phyloP scores from a whole-genome alignment of 179 eudicot genomes.

The Corrigiola litoralis region DNA sequence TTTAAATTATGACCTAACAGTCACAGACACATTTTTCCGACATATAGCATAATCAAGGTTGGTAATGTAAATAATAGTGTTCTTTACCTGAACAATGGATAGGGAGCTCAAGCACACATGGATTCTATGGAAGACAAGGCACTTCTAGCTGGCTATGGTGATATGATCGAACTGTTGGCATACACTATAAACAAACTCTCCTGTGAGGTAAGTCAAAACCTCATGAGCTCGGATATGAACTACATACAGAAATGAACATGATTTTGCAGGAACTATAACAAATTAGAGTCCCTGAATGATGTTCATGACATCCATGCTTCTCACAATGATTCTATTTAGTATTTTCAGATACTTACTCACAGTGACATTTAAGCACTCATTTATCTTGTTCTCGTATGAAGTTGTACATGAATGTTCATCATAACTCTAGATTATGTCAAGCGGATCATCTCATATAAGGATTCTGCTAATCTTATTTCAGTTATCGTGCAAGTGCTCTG shows the following conservation, averaged over 20 bases:
- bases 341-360: not conserved
- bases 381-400: not conserved
- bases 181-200: constrained; percentile 57
- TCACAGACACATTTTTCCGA: not conserved
- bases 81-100: not conserved
- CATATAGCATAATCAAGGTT: not conserved
- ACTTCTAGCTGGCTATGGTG: constrained; percentile 36
- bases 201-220: constrained; percentile 45
- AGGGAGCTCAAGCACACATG: constrained; percentile 34
- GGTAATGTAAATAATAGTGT: not conserved
- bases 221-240: not conserved
- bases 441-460: not conserved
- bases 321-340: not conserved
- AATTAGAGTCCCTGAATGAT: not conserved
- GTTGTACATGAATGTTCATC: not conserved
- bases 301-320: too few relatives aligned
- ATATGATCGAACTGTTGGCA: constrained; percentile 53
- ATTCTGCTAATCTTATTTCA: constrained; percentile 11
- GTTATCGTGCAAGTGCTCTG: constrained; percentile 63
- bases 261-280: not conserved
- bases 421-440: not conserved
- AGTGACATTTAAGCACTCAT: not conserved
- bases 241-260: not conserved
- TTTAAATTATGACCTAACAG: not conserved
- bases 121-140: constrained; percentile 45